phyloP scores from a whole-genome alignment of 306 rosid genomes.

The Cotoneaster glaucophyllus region DNA sequence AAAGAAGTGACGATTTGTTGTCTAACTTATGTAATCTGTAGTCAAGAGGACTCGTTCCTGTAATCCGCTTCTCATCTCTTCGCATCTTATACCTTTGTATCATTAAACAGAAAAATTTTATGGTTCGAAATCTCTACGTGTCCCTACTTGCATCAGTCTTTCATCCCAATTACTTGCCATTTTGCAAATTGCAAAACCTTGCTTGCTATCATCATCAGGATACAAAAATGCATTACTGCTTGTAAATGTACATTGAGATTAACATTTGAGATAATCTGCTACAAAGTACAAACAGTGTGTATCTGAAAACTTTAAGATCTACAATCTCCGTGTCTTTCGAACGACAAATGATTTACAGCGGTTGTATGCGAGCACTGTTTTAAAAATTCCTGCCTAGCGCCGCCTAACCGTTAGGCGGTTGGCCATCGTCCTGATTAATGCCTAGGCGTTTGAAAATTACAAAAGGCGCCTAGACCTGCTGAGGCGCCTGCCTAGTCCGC shows the following conservation, averaged over 20 bases:
- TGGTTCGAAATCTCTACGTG: background rate
- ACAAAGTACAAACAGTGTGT: background rate
- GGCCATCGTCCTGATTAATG: too few species aligned
- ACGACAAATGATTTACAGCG: background rate
- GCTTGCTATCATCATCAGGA: background rate
- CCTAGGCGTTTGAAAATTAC: too few species aligned
- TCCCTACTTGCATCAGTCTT: background rate
- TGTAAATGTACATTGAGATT: background rate
- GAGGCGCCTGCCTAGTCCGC: too few species aligned
- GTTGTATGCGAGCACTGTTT: too few species aligned
- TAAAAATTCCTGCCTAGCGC: too few species aligned
- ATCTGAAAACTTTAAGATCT: background rate
- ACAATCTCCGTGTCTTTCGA: background rate
- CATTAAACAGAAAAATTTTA: background rate
- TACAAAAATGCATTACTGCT: background rate
- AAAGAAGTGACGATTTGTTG: conserved; percentile 38
- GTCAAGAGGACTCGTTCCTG: background rate
- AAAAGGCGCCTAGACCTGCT: too few species aligned
- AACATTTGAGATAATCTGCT: background rate
- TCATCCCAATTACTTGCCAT: background rate
- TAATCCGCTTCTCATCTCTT: background rate
- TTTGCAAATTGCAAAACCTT: background rate
- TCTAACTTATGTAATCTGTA: background rate
- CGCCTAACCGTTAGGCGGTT: too few species aligned
- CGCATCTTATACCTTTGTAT: background rate